A percentile compares a stretch with the other conserved stretches of the same genome.
Conservation (phyloP, 208 protist genomes). For the Herpetomonas samuelpessoai region DNA sequence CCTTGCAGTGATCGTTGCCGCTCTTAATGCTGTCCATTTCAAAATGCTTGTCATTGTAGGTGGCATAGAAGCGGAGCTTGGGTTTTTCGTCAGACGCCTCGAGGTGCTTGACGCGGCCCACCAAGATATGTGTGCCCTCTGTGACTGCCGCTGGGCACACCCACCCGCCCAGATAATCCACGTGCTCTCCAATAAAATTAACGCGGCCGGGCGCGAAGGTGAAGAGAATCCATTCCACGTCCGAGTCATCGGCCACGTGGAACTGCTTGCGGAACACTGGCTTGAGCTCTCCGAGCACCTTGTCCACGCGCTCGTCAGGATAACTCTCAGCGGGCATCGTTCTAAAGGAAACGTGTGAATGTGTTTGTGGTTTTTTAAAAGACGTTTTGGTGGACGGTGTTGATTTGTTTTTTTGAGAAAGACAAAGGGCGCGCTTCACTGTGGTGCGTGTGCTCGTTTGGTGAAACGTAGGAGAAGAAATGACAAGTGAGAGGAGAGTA, state of each 20-base stretch:
- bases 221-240: conserved; percentile 77
- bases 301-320: conserved; percentile 44
- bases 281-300: conserved; percentile 32
- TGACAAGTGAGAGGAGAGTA: no score
- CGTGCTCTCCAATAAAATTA: conserved; percentile 92
- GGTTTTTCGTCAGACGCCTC: conserved; percentile 17
- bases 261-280: conserved; percentile 60
- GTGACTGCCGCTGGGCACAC: conserved; percentile 67
- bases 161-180: conserved; percentile 86
- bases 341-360: no score
- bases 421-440: no score
- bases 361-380: conserved; percentile 10
- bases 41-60: conserved; percentile 47
- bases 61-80: conserved; percentile 64
- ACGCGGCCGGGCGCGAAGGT: conserved; percentile 83
- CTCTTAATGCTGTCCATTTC: conserved; percentile 29
- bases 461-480: no score
- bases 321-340: conserved; percentile 46
- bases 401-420: conserved; percentile 9
- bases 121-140: conserved; percentile 68
- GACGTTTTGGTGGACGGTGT: no score
- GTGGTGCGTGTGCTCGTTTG: no score
- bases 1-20: conserved; percentile 37
- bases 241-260: conserved; percentile 25
- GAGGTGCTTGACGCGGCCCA: conserved; percentile 57